phyloP scores from a whole-genome alignment of 1,284 basidiomycete genomes.

The Exobasidium rhododendri region DNA sequence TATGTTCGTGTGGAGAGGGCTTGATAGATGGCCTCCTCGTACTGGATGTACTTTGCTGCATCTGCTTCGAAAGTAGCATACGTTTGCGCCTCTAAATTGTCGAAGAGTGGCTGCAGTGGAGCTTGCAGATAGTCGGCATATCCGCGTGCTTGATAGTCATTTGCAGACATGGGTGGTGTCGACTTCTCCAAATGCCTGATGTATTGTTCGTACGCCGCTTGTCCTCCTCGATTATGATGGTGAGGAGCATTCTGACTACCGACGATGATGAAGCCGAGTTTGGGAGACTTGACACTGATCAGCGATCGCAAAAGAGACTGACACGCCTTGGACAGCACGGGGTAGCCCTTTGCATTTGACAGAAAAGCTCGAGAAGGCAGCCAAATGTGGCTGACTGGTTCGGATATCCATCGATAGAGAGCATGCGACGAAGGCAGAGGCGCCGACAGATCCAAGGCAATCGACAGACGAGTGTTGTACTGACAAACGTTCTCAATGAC shows the following conservation, averaged over 20 bases:
- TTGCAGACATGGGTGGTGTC: constrained; percentile 54
- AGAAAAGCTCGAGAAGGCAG: constrained; percentile 88
- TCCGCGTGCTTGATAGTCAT: constrained; percentile 83
- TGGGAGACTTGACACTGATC: constrained; percentile 28
- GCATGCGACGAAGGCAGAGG: constrained; percentile 65
- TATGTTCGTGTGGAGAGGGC: constrained; percentile 67
- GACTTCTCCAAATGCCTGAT: constrained; percentile 48
- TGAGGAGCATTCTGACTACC: constrained; percentile 12
- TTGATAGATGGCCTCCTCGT: constrained; percentile 68
- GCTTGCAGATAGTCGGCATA: constrained; percentile 95
- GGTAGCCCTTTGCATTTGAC: constrained; percentile 92
- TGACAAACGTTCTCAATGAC: constrained; percentile 81
- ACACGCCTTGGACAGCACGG: constrained; percentile 77
- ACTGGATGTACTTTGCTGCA: constrained; percentile 83
- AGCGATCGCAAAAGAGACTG: constrained; percentile 41
- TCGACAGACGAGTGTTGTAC: constrained; percentile 70
- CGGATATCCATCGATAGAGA: constrained; percentile 81
- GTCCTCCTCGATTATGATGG: constrained; percentile 67
- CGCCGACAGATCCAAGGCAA: constrained; percentile 83
- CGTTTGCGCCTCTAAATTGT: constrained; percentile 88
- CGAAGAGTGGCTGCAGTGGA: constrained; percentile 91
- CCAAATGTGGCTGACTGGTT: constrained; percentile 81
- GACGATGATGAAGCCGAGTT: constrained; percentile 5
- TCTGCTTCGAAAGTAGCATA: constrained; percentile 98
- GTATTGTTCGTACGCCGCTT: constrained; percentile 85